Evolutionary conservation across 331 rosid genomes (phyloP).

Genomic region (Phaseolus coccineus): DNA sequence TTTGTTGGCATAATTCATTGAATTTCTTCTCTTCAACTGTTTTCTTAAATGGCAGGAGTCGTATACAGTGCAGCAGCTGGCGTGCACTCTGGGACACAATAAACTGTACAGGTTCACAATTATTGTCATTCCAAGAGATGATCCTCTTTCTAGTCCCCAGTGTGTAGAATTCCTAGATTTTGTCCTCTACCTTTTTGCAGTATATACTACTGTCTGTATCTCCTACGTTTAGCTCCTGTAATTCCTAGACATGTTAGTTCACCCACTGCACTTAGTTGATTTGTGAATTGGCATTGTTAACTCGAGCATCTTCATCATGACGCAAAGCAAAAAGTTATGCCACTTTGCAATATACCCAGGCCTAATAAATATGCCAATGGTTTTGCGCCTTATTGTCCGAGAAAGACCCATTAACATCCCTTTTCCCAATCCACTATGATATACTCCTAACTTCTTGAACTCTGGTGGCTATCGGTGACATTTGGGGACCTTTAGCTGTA

Average conservation of each 20-base stretch:
- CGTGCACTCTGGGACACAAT: not conserved
- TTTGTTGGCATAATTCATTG: not conserved
- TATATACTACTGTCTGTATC: not conserved
- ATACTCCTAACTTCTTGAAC: not conserved
- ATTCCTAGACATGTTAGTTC: not conserved
- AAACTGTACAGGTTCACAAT: not conserved
- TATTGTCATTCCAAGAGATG: constrained; percentile 6
- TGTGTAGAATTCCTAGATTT: not conserved
- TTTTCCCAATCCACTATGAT: not conserved
- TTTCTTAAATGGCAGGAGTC: not conserved
- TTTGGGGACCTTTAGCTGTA: not conserved
- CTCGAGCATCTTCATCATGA: not conserved
- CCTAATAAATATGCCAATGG: not conserved
- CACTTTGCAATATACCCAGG: not conserved
- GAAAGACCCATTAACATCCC: not conserved
- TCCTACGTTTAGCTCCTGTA: not conserved
- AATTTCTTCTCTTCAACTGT: not conserved
- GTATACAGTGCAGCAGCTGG: not conserved
- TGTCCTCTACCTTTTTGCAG: not conserved
- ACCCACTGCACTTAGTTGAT: not conserved
- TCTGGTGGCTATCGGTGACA: not conserved
- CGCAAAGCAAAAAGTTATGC: not conserved
- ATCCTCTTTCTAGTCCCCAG: not conserved
- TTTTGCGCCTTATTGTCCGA: not conserved
- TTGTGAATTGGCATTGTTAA: not conserved